A percentile compares a stretch with the other conserved stretches of the same genome.
Evolutionary conservation across 495 filamentous ascomycete genomes (phyloP).

Genomic region (Hyphodiscus hymeniophilus): DNA sequence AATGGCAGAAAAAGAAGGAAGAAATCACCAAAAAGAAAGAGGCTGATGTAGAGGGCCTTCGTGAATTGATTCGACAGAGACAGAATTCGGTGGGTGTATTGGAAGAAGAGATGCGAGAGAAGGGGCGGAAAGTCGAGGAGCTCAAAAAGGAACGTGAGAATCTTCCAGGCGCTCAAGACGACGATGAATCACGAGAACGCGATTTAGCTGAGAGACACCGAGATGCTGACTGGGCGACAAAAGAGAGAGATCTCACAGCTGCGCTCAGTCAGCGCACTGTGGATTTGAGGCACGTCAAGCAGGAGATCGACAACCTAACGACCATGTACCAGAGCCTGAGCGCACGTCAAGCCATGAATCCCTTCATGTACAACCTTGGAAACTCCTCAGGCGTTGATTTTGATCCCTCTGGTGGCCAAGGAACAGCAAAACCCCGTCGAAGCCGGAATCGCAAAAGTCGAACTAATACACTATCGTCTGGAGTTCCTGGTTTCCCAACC

Average conservation of each 20-base stretch:
- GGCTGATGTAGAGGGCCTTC: slow-evolving; percentile 19
- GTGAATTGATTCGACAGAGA: slow-evolving; percentile 11
- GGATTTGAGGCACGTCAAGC: slow-evolving; percentile 6
- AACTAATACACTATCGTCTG: slow-evolving; percentile 33
- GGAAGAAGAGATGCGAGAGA: slow-evolving; percentile 32
- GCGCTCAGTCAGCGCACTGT: slow-evolving; percentile 4
- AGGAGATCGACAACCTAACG: slow-evolving; percentile 7
- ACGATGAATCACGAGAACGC: slow-evolving; percentile 42
- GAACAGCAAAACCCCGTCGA: slow-evolving; percentile 39
- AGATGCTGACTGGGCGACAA: slow-evolving; percentile 18
- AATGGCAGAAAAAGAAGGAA: slow-evolving; percentile 34
- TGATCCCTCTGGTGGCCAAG: slow-evolving; percentile 28
- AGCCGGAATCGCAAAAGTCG: slow-evolving; percentile 50
- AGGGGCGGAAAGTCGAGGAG: slow-evolving; percentile 35
- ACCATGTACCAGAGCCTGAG: neutral
- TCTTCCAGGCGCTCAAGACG: slow-evolving; percentile 44
- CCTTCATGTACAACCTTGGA: slow-evolving; percentile 29
- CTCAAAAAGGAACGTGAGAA: slow-evolving; percentile 45
- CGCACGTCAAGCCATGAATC: slow-evolving; percentile 15
- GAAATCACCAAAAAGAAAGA: slow-evolving; percentile 34
- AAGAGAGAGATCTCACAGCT: slow-evolving; percentile 9
- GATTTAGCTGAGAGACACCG: slow-evolving; percentile 22
- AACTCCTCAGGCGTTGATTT: slow-evolving; percentile 41
- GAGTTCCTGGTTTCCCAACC: slow-evolving; percentile 16
- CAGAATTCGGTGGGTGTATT: slow-evolving; percentile 14